Base-by-base conservation (phyloP, 78 protist species). In the Dictyostelium firmibasis region DNA sequence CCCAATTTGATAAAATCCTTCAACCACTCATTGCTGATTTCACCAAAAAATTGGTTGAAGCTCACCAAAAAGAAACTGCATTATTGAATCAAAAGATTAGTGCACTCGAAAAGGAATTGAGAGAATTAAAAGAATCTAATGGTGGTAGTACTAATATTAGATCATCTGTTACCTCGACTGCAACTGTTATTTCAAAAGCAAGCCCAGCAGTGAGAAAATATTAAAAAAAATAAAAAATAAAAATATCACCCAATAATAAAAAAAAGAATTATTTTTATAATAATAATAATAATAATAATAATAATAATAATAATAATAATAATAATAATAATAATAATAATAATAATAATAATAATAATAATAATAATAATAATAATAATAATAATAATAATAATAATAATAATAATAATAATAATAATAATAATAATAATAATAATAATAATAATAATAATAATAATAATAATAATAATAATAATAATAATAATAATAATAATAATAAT, bases 21-120 rank as follows among this genome's bases (percentile, higher is more conserved):
- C 85, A 89, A 89, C 94, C 94, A 78, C 8, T 89, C 13, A 27
- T 89, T 20, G 18, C 47, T 27, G 93, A 89, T 18, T 64, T 89
- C 35, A 81, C 86, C 14, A 89, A 89, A 35, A 69, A 89, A 89
- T 36, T 89, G 25, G 94, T 89, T 81, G 94, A 81, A 27, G 74
- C 94, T 31, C 94, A 89, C 20, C 94, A 89, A 89, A 78, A 89
- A 44, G 94, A 89, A 81, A 89, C 94, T 9, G 33, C 35, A n/a
- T 79, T 53, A 35, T 67, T 89, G 20, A 69, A 89, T 50, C 86
- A 78, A 81, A 89, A 69, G 72, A 89, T 53, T 47, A 81, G 85
- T 25, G 60, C 69, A 27, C 79, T 86, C 18, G 92, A 86, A 75
- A 86, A 75, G 31, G 92, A 86, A 86, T 31, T 86, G 2, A 87